Base-by-base conservation (phyloP, 108 stramenopile genomes). In the Stephanodiscus minutulus region DNA sequence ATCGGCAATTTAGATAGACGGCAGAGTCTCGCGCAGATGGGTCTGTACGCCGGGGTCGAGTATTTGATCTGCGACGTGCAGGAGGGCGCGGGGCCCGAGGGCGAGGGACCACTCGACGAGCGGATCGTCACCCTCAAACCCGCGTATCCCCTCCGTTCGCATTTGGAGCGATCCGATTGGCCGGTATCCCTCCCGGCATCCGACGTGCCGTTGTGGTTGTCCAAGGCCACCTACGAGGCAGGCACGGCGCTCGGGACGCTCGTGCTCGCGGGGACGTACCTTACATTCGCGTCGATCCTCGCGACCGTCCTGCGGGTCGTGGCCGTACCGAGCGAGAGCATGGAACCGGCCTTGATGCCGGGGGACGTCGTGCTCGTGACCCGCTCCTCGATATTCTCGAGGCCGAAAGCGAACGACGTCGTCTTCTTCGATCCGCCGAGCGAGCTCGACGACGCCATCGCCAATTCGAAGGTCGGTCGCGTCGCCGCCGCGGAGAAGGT, bases 101-200 rank as follows among this genome's bases (percentile, higher is more conserved):
- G 33, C 4, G 52, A 74, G 60, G 25, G 29, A 50, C 47, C 20
- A 10, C 18, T 36, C 25, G 50, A 55, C 13, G 56, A 60, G 1
- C 50, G 81, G 55, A 61, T 66, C 36, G 83, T 74, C 43, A 56
- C 72, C 9, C 66, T 87, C 28, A 73, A 69, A 46, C 86, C 86
- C 48, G 77, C 81, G 15, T 87, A 87, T 65, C 81, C 83, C 20
- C 59, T 87, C 17, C 62, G 86, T 47, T 50, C 48, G 11, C 67
- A 87, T 70, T 50, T 87, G 25, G 86, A 87, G 69, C 49, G 86
- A 65, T 54, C 81, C 11, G 86, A 87, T 73, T 87, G 86, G 86
- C 86, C 86, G 5, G 74, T 87, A 5, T n/a, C 56, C n/a, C 62
- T 85, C 5, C 56, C 54, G 7, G 41, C 82, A 7, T 47, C 60